These are phyloP conservation scores for Hypoxylon rickii DNA, from an alignment of 495 filamentous ascomycete genomes.

Conservation along the genomic window DNA sequence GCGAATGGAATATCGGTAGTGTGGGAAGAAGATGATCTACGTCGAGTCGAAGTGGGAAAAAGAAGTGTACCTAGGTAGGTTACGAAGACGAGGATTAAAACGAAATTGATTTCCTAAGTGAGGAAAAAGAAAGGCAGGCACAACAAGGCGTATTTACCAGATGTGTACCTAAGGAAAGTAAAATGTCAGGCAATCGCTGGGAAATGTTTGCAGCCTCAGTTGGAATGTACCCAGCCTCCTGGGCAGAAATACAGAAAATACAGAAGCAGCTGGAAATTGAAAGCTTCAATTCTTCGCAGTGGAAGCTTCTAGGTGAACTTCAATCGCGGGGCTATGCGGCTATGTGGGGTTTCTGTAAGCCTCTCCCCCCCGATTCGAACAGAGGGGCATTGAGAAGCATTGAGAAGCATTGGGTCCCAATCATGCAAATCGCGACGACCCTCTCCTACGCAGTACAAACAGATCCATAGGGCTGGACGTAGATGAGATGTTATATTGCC, in stretches of 20 bases:
- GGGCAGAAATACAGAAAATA: neutral
- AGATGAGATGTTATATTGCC: no score
- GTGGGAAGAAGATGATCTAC: neutral
- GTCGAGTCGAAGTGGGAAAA: neutral
- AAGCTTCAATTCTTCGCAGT: constrained; percentile 28
- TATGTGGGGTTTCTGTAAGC: constrained; percentile 22
- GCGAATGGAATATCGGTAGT: neutral
- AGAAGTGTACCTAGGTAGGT: neutral
- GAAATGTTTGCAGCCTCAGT: constrained; percentile 8
- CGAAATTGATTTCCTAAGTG: neutral
- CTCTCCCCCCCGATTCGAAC: no score
- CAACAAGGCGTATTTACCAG: no score
- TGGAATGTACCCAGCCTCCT: constrained; percentile 14
- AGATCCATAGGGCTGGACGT: no score
- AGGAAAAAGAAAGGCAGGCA: neutral
- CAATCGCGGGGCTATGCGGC: constrained; percentile 30
- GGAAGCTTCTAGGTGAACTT: constrained; percentile 36
- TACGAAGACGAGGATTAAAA: neutral
- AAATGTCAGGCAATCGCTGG: neutral
- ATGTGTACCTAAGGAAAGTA: neutral
- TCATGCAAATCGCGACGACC: no score
- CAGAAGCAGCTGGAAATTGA: constrained; percentile 20
- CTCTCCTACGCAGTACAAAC: no score
- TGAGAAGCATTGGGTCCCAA: constrained; percentile 8
- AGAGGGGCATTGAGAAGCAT: neutral